Conservation (phyloP, 352 stramenopile genomes). For the Globisporangium mamillatum region DNA sequence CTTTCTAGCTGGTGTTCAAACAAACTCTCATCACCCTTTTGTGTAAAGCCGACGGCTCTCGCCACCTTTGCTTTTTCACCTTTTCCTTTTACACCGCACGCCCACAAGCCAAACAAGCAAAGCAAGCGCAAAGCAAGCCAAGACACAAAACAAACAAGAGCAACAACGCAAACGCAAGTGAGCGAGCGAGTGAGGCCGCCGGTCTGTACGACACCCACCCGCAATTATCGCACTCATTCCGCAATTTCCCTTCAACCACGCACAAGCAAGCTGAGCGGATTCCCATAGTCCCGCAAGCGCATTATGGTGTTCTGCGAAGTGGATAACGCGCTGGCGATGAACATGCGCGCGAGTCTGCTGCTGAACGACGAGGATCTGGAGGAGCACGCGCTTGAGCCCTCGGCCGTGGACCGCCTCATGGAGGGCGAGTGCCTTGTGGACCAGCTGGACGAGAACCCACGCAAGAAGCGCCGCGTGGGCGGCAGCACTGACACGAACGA, state of each 20-base stretch:
- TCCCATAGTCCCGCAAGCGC: neutral
- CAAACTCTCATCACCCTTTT: too few relatives aligned
- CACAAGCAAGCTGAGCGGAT: neutral
- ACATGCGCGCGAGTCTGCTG: slow-evolving; percentile 14
- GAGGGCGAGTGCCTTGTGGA: slow-evolving; percentile 42
- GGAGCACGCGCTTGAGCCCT: slow-evolving; percentile 31
- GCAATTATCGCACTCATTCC: slow-evolving; percentile 1
- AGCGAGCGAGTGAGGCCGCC: neutral
- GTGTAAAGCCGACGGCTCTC: too few relatives aligned
- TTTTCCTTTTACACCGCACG: too few relatives aligned
- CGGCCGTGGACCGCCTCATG: slow-evolving; percentile 40
- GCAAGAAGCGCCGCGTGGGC: slow-evolving; percentile 26
- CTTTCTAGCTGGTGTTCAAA: too few relatives aligned
- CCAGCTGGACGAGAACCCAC: slow-evolving; percentile 25
- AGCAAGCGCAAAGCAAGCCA: too few relatives aligned
- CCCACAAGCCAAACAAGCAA: too few relatives aligned
- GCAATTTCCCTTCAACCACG: slow-evolving; percentile 5
- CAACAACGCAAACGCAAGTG: neutral
- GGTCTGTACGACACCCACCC: neutral
- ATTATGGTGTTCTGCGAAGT: slow-evolving; percentile 16
- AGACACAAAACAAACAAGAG: neutral
- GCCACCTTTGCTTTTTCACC: too few relatives aligned
- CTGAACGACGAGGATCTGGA: slow-evolving; percentile 32
- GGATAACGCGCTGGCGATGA: slow-evolving; percentile 12
- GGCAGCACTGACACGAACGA: slow-evolving; percentile 9